Evolutionary conservation across 768 basidiomycete species (phyloP).

Genomic region (Lactarius sp.): DNA sequence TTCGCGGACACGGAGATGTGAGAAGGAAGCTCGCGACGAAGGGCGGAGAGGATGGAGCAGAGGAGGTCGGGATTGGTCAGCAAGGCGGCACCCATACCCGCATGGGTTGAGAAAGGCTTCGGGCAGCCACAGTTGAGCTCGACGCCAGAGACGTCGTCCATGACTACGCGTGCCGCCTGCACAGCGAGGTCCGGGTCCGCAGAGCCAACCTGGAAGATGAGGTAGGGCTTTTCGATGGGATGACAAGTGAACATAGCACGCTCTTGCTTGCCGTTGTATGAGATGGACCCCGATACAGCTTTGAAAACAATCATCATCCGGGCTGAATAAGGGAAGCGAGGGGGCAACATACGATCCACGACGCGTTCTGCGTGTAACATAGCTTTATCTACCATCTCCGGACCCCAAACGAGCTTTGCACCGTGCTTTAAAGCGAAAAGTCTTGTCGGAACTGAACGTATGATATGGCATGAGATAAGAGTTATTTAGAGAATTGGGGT

Average conservation of each 20-base stretch:
- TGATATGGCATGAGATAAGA: conserved; percentile 20
- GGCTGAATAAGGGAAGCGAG: background rate
- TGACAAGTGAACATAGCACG: conserved; percentile 84
- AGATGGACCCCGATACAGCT: conserved; percentile 85
- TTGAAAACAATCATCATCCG: conserved; percentile 17
- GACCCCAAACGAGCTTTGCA: conserved; percentile 92
- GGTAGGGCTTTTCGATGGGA: conserved; percentile 88
- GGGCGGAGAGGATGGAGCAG: conserved; percentile 78
- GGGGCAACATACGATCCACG: conserved; percentile 68
- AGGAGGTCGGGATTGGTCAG: conserved; percentile 88
- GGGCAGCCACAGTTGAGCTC: conserved; percentile 99
- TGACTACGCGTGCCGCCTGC: conserved; percentile 81
- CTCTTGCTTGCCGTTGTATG: conserved; percentile 77
- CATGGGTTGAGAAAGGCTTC: conserved; percentile 89
- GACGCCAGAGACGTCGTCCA: conserved; percentile 86
- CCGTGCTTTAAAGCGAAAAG: conserved; percentile 88
- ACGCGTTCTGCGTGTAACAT: conserved; percentile 78
- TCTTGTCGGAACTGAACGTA: conserved; percentile 68
- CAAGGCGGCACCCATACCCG: conserved; percentile 96
- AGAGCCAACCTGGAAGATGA: conserved; percentile 95
- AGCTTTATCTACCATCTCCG: conserved; percentile 95
- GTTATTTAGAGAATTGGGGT: background rate
- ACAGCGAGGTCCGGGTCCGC: conserved; percentile 87
- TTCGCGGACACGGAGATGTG: conserved; percentile 91
- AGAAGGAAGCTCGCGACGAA: conserved; percentile 66